Evolutionary conservation across 768 basidiomycete species (phyloP), one percentile per base, ranked within the genome.

Genomic region (Leccinum imitatum): DNA sequence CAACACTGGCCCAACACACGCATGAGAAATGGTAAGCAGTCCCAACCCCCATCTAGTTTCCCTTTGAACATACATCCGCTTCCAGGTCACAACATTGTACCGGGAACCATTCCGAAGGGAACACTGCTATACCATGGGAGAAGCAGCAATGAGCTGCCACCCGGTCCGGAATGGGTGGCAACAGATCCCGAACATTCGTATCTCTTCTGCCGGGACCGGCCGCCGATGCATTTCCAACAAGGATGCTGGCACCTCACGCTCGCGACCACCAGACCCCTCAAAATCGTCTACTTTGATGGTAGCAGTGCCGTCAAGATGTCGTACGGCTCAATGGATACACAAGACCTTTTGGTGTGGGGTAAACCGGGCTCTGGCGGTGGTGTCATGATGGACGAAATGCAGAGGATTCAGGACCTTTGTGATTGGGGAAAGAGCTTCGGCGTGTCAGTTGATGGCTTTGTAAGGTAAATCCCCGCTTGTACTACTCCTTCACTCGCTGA

Each of bases 231-330:
- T 35, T 2, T 6, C 13, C 54, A 41, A 23, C 6, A 55, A 51
- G 61, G 25, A 31, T 69, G 67, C 9, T 64, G 67, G 67, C 58
- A 58, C 13, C 31, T 69, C n/a, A 64, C 65, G 3, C 54, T 68
- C 4, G 63, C 51, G 8, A 44, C 64, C 13, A 71, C 63, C 30
- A 64, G 70, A 17, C 67, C 80, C 1, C 65, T 84, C 33, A 79
- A 77, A 44, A 66, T 84, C 3, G 57, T 84, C 8, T 83, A 84
- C 61, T 84, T 84, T 47, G 83, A 85, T 54, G 82, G 83, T 0
- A 79, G 69, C 48, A 81, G 82, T 55, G 82, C 78, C 0, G 77
- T 74, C 1, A 82, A 81, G 56, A 69, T 80, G 68, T 21, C 53
- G 15, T 67, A 65, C 1, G 82, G 82, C 0, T 53, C 78, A 4